phyloP scores from a whole-genome alignment of 495 filamentous ascomycete species.

The Tuber borchii region DNA sequence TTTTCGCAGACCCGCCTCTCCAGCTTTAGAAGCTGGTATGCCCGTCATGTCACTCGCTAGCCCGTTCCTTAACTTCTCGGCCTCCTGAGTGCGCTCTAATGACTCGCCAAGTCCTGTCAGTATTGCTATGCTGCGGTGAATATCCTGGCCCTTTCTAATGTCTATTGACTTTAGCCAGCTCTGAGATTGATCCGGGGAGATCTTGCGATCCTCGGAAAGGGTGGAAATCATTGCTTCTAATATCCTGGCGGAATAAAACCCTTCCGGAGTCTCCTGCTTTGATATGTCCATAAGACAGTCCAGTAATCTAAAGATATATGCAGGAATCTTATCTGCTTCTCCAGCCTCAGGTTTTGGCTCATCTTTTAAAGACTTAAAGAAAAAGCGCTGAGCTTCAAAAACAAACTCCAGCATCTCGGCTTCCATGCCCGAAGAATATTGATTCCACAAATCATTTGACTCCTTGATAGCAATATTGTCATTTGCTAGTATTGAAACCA shows the following conservation, averaged over 20 bases:
- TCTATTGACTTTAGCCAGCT: constrained; percentile 27
- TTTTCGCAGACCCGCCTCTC: constrained; percentile 47
- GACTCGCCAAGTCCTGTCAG: constrained; percentile 51
- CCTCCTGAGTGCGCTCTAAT: constrained; percentile 45
- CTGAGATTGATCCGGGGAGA: constrained; percentile 14
- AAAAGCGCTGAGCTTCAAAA: constrained; percentile 51
- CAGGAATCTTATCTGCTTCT: constrained; percentile 38
- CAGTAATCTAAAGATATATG: constrained; percentile 25
- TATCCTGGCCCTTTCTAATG: constrained; percentile 42
- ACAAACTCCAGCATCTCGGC: constrained; percentile 58
- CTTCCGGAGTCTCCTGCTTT: constrained; percentile 39
- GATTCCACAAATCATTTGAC: constrained; percentile 53
- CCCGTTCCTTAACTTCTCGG: constrained; percentile 50
- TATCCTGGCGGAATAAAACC: constrained; percentile 50
- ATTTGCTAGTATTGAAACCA: constrained; percentile 55
- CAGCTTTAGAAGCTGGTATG: constrained; percentile 36
- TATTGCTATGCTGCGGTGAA: constrained; percentile 50
- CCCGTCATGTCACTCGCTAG: constrained; percentile 53
- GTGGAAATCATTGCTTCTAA: constrained; percentile 36
- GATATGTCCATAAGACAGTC: constrained; percentile 41
- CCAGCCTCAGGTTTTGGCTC: constrained; percentile 36
- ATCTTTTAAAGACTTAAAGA: constrained; percentile 48
- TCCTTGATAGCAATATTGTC: constrained; percentile 57
- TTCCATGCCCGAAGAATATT: constrained; percentile 49
- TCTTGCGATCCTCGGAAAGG: constrained; percentile 17